phyloP scores from a whole-genome alignment of 1,139 yeast species.

The Candida sanyaensis region DNA sequence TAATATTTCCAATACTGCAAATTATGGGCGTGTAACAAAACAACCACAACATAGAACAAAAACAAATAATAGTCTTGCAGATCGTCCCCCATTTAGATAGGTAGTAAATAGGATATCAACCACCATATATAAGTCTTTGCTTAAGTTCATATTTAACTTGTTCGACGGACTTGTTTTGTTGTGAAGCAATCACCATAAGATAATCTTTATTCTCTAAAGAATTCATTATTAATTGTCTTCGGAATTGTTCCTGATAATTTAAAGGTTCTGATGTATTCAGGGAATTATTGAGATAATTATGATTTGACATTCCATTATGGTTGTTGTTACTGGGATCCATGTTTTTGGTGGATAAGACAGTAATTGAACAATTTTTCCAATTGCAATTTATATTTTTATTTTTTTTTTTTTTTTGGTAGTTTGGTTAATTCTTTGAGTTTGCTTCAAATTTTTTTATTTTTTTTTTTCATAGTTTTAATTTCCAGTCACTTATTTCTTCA shows the following conservation, averaged over 20 bases:
- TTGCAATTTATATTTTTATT: background rate
- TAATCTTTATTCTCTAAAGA: constrained; percentile 48
- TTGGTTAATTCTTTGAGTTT: background rate
- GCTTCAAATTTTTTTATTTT: background rate
- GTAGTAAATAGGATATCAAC: constrained; percentile 5
- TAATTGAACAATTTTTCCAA: too few species aligned
- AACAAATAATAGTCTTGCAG: constrained; percentile 6
- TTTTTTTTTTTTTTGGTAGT: background rate
- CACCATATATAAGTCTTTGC: constrained; percentile 18
- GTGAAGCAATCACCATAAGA: constrained; percentile 43
- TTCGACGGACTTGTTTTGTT: constrained; percentile 44
- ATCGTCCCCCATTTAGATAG: constrained; percentile 27
- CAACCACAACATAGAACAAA: background rate
- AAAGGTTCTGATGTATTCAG: constrained; percentile 10
- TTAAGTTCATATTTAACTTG: constrained; percentile 45
- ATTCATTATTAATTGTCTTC: constrained; percentile 41
- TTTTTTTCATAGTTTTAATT: too few species aligned
- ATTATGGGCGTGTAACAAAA: constrained; percentile 2
- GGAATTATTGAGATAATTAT: background rate
- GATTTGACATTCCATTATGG: background rate
- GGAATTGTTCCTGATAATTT: constrained; percentile 39
- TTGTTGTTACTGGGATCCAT: background rate
- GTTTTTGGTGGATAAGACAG: background rate
- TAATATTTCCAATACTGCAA: constrained; percentile 11
- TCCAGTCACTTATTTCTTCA: background rate